Evolutionary conservation across 345 rosid species (phyloP).

Genomic region (Eucalyptus microcorys): DNA sequence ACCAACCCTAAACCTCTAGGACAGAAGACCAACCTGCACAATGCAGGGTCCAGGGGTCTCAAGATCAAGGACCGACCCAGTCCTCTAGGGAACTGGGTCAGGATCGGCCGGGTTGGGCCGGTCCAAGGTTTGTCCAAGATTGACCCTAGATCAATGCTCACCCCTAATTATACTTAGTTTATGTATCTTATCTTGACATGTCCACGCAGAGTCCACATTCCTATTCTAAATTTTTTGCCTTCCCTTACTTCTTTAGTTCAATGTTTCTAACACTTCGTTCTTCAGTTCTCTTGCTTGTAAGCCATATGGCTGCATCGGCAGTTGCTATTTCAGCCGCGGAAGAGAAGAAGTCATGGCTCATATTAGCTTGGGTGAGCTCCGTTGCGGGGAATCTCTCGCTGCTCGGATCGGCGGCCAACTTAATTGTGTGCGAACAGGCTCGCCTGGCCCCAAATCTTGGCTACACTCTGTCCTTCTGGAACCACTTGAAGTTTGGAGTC

Average conservation of each 20-base stretch:
- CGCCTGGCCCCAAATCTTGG: slow-evolving; percentile 27
- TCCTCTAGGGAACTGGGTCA: no score
- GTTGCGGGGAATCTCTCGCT: slow-evolving; percentile 78
- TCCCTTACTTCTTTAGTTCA: not conserved
- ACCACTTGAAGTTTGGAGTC: slow-evolving; percentile 64
- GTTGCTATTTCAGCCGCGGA: slow-evolving; percentile 32
- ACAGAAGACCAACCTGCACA: no score
- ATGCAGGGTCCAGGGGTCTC: no score
- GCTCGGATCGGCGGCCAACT: slow-evolving; percentile 79
- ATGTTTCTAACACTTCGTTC: not conserved
- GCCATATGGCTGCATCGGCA: slow-evolving; percentile 61
- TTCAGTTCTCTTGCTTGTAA: slow-evolving; percentile 69
- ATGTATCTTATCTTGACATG: no score
- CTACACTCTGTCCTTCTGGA: slow-evolving; percentile 59
- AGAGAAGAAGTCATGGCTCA: slow-evolving; percentile 77
- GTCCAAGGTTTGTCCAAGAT: no score
- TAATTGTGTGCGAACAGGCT: slow-evolving; percentile 89
- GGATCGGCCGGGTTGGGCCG: fast-evolving
- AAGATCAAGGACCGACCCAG: no score
- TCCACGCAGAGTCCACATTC: no score
- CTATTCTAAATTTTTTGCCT: no score
- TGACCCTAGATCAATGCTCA: no score
- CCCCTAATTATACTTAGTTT: no score
- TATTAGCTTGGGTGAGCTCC: slow-evolving; percentile 80
- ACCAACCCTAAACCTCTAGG: no score